A percentile compares a stretch with the other conserved stretches of the same genome.
Conservation (phyloP, 352 stramenopile species). For the Pythium dissotocum region DNA sequence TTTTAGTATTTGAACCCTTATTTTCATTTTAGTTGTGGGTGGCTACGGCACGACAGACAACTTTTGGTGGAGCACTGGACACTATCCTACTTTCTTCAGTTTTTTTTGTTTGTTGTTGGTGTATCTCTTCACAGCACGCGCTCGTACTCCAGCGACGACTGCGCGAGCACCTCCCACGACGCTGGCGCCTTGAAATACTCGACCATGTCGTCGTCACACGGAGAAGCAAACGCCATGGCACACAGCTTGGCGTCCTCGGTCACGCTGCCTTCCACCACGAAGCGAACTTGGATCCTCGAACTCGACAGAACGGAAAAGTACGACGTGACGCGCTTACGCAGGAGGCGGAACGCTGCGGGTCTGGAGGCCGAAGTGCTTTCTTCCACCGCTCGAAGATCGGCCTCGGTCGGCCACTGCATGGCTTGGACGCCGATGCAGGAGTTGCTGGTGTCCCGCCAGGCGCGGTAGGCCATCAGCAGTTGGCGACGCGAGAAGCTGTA, state of each 20-base stretch:
- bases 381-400: background rate
- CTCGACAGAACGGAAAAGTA: conserved; percentile 64
- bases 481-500: conserved; percentile 52
- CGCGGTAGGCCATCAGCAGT: conserved; percentile 59
- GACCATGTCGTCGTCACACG: conserved; percentile 62
- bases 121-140: background rate
- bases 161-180: conserved; percentile 66
- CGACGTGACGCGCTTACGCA: conserved; percentile 62
- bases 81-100: background rate
- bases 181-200: conserved; percentile 74
- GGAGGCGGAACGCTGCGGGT: conserved; percentile 23
- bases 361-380: background rate
- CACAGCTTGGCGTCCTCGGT: conserved; percentile 25
- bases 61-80: background rate
- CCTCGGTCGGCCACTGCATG: conserved; percentile 64
- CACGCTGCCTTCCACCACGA: conserved; percentile 58
- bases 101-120: background rate
- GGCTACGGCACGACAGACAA: background rate
- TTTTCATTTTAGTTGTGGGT: background rate
- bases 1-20: background rate
- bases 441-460: conserved; percentile 60
- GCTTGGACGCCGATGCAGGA: conserved; percentile 54
- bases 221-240: conserved; percentile 36
- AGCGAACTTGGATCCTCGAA: conserved; percentile 49
- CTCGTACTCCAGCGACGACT: conserved; percentile 65